These are phyloP conservation scores for Pterocarpus santalinus DNA, from an alignment of 306 rosid genomes.

Conservation along the genomic window DNA sequence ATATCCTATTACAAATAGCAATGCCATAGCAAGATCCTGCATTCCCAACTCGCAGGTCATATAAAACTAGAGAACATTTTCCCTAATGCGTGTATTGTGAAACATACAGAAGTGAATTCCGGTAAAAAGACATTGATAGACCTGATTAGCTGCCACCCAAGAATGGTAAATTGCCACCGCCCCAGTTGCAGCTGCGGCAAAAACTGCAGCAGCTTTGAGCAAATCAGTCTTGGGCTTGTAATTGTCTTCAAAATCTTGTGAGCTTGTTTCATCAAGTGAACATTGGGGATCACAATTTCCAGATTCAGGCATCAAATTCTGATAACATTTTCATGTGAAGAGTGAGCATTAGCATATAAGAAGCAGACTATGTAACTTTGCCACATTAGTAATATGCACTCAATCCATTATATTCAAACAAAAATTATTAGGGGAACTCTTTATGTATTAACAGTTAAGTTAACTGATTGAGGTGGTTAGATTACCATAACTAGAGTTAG, in stretches of 20 bases:
- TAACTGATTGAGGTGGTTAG: no score
- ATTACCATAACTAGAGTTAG: no score
- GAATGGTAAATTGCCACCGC: constrained; percentile 87
- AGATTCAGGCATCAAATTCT: constrained; percentile 65
- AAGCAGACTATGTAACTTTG: constrained; percentile 23
- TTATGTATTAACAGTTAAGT: no score
- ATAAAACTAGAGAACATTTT: constrained; percentile 6
- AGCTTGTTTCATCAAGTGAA: constrained; percentile 79
- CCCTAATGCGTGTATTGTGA: constrained; percentile 22
- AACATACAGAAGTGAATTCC: constrained; percentile 25
- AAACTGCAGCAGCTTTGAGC: constrained; percentile 82
- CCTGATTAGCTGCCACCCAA: constrained; percentile 98
- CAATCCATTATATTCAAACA: neutral
- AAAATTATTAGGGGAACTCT: no score
- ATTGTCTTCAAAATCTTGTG: constrained; percentile 66
- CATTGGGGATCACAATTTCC: constrained; percentile 84
- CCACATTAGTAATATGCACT: constrained; percentile 4
- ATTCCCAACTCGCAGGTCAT: neutral
- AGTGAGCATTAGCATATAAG: constrained; percentile 23
- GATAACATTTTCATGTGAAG: constrained; percentile 50
- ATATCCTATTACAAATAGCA: constrained; percentile 91
- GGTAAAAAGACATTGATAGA: constrained; percentile 45
- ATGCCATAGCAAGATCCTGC: constrained; percentile 94
- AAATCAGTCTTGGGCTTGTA: constrained; percentile 87
- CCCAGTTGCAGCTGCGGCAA: constrained; percentile 77